Percentiles rank a stretch among this genome's conserved stretches.
These are phyloP conservation scores for Phlyctochytrium arcticum DNA, from an alignment of 192 early-diverging fungal species.

Conservation along the genomic window DNA sequence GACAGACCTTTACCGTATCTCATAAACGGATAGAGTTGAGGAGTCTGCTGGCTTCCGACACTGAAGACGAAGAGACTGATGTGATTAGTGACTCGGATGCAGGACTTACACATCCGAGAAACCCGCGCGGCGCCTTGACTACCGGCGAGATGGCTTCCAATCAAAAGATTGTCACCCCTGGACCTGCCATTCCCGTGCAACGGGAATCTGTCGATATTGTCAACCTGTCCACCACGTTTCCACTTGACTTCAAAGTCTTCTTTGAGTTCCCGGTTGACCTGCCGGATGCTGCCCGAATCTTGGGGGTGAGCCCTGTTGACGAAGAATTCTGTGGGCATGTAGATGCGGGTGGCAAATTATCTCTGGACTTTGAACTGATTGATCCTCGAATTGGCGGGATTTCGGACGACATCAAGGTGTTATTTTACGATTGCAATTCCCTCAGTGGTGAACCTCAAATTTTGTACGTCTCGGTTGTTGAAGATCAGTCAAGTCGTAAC, in stretches of 20 bases:
- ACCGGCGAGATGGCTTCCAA: not conserved
- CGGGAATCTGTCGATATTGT: slow-evolving; percentile 47
- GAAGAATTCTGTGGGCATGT: slow-evolving; percentile 53
- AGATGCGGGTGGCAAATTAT: slow-evolving; percentile 54
- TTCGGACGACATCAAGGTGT: slow-evolving; percentile 74
- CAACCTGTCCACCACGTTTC: slow-evolving; percentile 62
- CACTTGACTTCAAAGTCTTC: slow-evolving; percentile 62
- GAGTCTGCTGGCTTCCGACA: slow-evolving; percentile 52
- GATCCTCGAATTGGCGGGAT: slow-evolving; percentile 59
- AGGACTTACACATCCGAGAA: not conserved
- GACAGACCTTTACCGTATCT: slow-evolving; percentile 63
- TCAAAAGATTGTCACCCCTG: not conserved
- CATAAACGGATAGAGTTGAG: slow-evolving; percentile 68
- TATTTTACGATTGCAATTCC: slow-evolving; percentile 66
- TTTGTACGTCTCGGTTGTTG: slow-evolving; percentile 61
- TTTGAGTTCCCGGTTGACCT: slow-evolving; percentile 78
- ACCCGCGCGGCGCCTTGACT: not conserved
- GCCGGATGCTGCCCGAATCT: slow-evolving; percentile 48
- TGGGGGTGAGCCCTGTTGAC: slow-evolving; percentile 58
- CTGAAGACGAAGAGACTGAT: slow-evolving; percentile 45
- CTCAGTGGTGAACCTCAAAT: slow-evolving; percentile 55
- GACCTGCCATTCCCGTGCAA: slow-evolving; percentile 25
- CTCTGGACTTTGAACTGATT: slow-evolving; percentile 54
- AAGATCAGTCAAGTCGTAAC: no score
- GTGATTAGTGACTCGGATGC: not conserved